Conservation (phyloP, 495 filamentous ascomycete genomes). For the Penicillium pancosmium region DNA sequence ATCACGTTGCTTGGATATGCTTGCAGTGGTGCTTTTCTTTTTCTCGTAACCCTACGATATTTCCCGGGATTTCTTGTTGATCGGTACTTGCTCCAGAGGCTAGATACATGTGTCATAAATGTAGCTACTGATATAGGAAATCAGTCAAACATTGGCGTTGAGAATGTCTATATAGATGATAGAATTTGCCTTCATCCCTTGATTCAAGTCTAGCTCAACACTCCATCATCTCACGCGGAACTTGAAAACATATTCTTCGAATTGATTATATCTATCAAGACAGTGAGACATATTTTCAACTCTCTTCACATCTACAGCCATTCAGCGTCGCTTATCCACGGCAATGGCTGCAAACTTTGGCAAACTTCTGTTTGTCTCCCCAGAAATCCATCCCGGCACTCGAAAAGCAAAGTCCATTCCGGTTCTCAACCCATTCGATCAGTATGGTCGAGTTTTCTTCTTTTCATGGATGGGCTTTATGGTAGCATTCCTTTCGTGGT, state of each 20-base stretch:
- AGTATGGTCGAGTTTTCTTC: constrained; percentile 89
- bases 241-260: no score
- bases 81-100: not conserved
- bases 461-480: constrained; percentile 97
- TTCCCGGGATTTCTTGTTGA: not conserved
- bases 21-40: constrained; percentile 2
- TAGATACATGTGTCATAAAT: constrained; percentile 17
- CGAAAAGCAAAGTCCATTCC: constrained; percentile 82
- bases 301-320: not conserved
- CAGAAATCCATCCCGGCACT: constrained; percentile 71
- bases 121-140: not conserved
- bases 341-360: constrained; percentile 26
- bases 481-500: constrained; percentile 92
- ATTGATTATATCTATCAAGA: no score
- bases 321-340: not conserved
- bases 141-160: no score
- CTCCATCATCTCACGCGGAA: no score
- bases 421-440: constrained; percentile 74
- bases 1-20: constrained; percentile 20
- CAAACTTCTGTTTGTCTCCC: constrained; percentile 36
- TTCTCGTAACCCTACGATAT: constrained; percentile 7
- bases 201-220: no score
- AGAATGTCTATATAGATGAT: no score
- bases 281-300: no score
- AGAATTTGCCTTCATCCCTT: no score